Evolutionary conservation across 176 grass and related monocot genomes (phyloP).

Genomic region (Sorghum bicolor): Sorghum_bicolor_NCBIv3 NC_012875.2:38135001-38135500

Average conservation of each 20-base stretch:
- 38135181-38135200: not conserved
- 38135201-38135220: no score
- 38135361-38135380: no score
- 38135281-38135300: not conserved
- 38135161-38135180: conserved; percentile 29
- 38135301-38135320: not conserved
- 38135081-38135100: conserved; percentile 14
- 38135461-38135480: not conserved
- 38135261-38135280: not conserved
- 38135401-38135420: not conserved
- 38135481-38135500: not conserved
- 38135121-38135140: conserved; percentile 2
- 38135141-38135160: conserved; percentile 48
- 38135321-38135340: not conserved
- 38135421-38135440: not conserved
- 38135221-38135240: not conserved
- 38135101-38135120: conserved; percentile 11
- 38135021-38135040: conserved; percentile 40
- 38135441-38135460: no score
- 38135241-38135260: not conserved
- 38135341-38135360: not conserved
- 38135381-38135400: not conserved
- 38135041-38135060: conserved; percentile 1
- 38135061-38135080: conserved; percentile 2
- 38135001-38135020: conserved; percentile 30